Percentiles rank a stretch among this genome's conserved stretches.
phyloP scores from a whole-genome alignment of 768 basidiomycete genomes.

The Amanita pallidorosea region DNA sequence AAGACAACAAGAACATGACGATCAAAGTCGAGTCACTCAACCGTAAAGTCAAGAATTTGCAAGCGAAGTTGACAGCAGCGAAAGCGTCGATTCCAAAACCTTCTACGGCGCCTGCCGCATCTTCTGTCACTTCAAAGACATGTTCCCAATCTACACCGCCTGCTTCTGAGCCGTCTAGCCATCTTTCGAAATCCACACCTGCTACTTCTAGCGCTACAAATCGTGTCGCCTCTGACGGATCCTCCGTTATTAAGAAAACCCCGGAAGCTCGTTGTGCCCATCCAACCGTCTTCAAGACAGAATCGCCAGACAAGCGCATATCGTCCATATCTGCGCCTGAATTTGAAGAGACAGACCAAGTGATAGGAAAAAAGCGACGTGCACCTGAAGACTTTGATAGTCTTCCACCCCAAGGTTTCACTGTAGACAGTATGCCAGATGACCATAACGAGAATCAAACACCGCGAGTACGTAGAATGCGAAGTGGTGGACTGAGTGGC shows the following conservation, averaged over 20 bases:
- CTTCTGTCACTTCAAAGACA: conserved; percentile 5
- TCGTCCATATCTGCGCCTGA: conserved; percentile 22
- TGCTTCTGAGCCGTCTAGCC: conserved; percentile 11
- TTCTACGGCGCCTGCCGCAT: conserved; percentile 3
- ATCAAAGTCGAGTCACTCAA: conserved; percentile 61
- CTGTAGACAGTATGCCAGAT: conserved; percentile 37
- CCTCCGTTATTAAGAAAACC: conserved; percentile 36
- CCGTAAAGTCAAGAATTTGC: conserved; percentile 63
- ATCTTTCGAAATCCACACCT: conserved; percentile 8
- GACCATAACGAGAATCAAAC: conserved; percentile 32
- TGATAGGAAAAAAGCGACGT: conserved; percentile 58
- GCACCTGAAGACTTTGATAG: conserved; percentile 65
- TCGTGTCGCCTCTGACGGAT: conserved; percentile 34
- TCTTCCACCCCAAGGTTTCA: conserved; percentile 58
- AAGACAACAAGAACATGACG: conserved; percentile 69
- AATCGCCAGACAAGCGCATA: conserved; percentile 34
- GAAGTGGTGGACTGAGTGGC: conserved; percentile 48
- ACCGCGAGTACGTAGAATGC: conserved; percentile 51
- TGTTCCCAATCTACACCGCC: conserved; percentile 21
- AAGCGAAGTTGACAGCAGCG: conserved; percentile 50
- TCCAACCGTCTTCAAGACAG: conserved; percentile 37
- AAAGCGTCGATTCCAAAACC: conserved; percentile 24
- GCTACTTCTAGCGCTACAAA: conserved; percentile 12
- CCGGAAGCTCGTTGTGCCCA: conserved; percentile 33
- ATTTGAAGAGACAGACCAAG: neutral